Conservation (phyloP, 805 yeast genomes). For the Ogataea naganishii region DNA sequence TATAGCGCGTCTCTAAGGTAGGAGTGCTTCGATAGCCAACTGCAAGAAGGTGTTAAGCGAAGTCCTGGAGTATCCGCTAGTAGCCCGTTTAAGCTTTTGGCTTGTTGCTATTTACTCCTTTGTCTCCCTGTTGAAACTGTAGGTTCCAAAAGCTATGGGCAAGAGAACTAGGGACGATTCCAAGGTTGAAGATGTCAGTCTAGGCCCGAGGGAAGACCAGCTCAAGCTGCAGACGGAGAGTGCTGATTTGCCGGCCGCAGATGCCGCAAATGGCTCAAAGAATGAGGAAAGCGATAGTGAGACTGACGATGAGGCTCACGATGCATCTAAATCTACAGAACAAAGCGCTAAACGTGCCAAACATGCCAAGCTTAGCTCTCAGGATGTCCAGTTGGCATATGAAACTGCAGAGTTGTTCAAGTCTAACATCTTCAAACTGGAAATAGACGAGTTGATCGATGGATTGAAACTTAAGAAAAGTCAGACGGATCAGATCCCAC, state of each 20-base stretch:
- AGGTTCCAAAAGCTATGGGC: too few species aligned
- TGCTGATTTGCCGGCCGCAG: slow-evolving; percentile 4
- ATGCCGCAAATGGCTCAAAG: slow-evolving; percentile 8
- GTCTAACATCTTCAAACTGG: slow-evolving; percentile 89
- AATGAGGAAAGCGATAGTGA: slow-evolving; percentile 9
- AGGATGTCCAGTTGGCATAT: slow-evolving; percentile 84
- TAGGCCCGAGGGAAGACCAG: too few species aligned
- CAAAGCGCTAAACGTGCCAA: slow-evolving; percentile 6
- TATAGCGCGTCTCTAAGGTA: too few species aligned
- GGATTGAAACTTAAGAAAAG: slow-evolving; percentile 72
- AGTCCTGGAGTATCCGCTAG: too few species aligned
- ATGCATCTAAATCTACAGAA: slow-evolving; percentile 1
- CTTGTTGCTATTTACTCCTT: too few species aligned
- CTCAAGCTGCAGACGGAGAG: too few species aligned
- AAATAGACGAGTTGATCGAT: slow-evolving; percentile 82
- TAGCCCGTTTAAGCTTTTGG: too few species aligned
- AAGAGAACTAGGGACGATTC: too few species aligned
- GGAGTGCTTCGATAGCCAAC: too few species aligned
- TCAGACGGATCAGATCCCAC: slow-evolving; percentile 59
- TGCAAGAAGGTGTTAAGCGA: too few species aligned
- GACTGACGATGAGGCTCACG: slow-evolving; percentile 6
- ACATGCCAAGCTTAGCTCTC: slow-evolving; percentile 40
- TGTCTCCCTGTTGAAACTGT: too few species aligned
- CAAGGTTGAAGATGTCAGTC: too few species aligned
- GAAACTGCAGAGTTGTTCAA: slow-evolving; percentile 93